Base-by-base conservation (phyloP, 108 stramenopile genomes). In the Asterionellopsis glacialis region DNA sequence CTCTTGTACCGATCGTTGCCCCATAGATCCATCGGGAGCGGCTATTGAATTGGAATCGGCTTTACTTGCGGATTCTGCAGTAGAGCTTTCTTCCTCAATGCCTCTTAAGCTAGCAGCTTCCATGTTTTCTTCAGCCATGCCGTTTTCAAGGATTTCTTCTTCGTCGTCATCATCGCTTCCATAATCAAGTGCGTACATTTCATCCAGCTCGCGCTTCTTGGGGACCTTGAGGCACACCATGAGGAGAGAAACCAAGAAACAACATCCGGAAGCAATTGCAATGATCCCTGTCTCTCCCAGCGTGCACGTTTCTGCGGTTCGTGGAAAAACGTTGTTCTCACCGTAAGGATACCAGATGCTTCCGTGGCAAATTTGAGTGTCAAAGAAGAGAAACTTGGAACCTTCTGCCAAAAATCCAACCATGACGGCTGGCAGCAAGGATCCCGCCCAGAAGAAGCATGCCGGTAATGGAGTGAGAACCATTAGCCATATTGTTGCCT, bases 381-480 rank as follows among this genome's bases (percentile, higher is more conserved):
- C 85, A 59, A 83, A 80, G 28, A 91, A 68, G 23, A 91, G 58
- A 61, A 91, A 91, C 50, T 87, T 91, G 12, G 85, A 82, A 39
- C 71, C 79, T 41, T 83, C 83, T 40, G 80, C 72, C 15, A 83
- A 57, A 57, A 87, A 80, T 11, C 81, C 63, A 41, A 87, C 61
- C 54, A 91, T 61, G 11, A 81, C 41, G 0, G 74, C 53, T 27
- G 89, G 89, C 15, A 91, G 55, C 5, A 91, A 57, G n/a, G 87
- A 47, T 23, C 82, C 82, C 2, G 89, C 78, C 89, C 89, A 91
- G 44, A 85, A 74, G 60, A 89, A 84, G 15, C 56, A 71, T 22
- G 72, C 82, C 0, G 86, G 86, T 11, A 87, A 44, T 21, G 86
- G 86, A 23, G 75, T 82, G 26, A 84, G 42, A 13, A 81, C 78